Evolutionary conservation across 257 asterid species (phyloP).

Genomic region (Handroanthus guayacan): DNA sequence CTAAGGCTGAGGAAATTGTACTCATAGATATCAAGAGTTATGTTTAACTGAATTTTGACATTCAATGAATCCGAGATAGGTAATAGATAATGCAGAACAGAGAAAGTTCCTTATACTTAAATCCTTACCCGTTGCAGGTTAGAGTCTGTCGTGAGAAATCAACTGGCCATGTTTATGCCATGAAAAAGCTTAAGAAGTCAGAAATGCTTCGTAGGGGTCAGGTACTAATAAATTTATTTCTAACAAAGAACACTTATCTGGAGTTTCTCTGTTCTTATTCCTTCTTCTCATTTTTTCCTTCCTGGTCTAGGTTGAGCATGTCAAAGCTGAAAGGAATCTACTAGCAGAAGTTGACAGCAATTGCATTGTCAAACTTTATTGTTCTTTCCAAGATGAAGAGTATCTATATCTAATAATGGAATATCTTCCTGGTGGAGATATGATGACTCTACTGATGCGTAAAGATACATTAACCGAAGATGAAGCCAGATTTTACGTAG

Average conservation of each 20-base stretch:
- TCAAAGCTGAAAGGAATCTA: conserved; percentile 93
- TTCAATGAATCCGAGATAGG: neutral
- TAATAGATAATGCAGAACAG: conserved; percentile 6
- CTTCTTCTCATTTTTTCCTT: conserved; percentile 29
- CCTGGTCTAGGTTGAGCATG: conserved; percentile 86
- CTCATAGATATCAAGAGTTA: neutral
- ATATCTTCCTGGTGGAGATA: conserved; percentile 99
- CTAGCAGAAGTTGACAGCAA: conserved; percentile 97
- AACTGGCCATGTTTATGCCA: conserved; percentile 89
- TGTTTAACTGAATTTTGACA: neutral
- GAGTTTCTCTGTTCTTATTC: conserved; percentile 33
- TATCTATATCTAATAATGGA: conserved; percentile 94
- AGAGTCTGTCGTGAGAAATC: conserved; percentile 92
- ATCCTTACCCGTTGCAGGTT: conserved; percentile 57
- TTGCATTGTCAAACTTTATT: conserved; percentile 93
- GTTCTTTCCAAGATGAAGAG: conserved; percentile 99
- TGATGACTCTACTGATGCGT: conserved; percentile 98
- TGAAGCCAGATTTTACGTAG: conserved; percentile 90
- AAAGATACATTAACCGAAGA: conserved; percentile 91
- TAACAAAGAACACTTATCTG: conserved; percentile 26
- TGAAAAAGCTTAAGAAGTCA: conserved; percentile 97
- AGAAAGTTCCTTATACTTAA: neutral
- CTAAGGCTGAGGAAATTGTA: conserved; percentile 22
- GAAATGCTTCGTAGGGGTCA: conserved; percentile 99
- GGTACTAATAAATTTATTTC: conserved; percentile 53